phyloP scores from a whole-genome alignment of 2,329 filamentous ascomycete genomes.

The Hypomyces perniciosus region DNA sequence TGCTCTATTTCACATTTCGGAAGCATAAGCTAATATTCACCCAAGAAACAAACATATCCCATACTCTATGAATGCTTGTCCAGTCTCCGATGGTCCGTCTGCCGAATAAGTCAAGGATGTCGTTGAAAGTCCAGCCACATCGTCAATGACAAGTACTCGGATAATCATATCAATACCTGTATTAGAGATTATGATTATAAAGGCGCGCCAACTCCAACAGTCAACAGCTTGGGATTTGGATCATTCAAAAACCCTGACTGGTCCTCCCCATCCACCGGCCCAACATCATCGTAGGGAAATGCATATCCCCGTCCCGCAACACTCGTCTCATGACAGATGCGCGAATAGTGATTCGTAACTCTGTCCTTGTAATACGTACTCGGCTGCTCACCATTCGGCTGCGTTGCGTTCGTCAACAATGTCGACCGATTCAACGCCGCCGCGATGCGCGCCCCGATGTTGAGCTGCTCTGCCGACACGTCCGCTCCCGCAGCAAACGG shows the following conservation, averaged over 20 bases:
- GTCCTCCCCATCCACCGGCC: slow-evolving; percentile 46
- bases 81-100: too few species aligned
- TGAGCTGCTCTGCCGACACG: slow-evolving; percentile 44
- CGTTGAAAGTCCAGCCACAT: too few species aligned
- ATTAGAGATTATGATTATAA: slow-evolving; percentile 4
- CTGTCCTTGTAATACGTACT: slow-evolving; percentile 46
- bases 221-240: slow-evolving; percentile 47
- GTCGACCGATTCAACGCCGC: slow-evolving; percentile 73
- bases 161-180: too few species aligned
- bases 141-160: too few species aligned
- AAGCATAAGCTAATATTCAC: too few species aligned
- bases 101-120: too few species aligned
- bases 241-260: slow-evolving; percentile 59
- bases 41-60: too few species aligned
- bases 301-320: slow-evolving; percentile 59
- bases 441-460: slow-evolving; percentile 65
- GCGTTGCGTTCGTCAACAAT: slow-evolving; percentile 46
- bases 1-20: too few species aligned
- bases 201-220: slow-evolving; percentile 47
- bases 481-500: slow-evolving; percentile 45
- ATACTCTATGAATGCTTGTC: too few species aligned
- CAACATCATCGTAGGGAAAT: slow-evolving; percentile 67
- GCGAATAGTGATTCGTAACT: slow-evolving; percentile 61
- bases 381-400: slow-evolving; percentile 46
- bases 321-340: slow-evolving; percentile 57